Percentiles rank a stretch among this genome's conserved stretches.
Evolutionary conservation across 2,329 filamentous ascomycete species (phyloP).

Genomic region (Talaromyces sp.): DNA sequence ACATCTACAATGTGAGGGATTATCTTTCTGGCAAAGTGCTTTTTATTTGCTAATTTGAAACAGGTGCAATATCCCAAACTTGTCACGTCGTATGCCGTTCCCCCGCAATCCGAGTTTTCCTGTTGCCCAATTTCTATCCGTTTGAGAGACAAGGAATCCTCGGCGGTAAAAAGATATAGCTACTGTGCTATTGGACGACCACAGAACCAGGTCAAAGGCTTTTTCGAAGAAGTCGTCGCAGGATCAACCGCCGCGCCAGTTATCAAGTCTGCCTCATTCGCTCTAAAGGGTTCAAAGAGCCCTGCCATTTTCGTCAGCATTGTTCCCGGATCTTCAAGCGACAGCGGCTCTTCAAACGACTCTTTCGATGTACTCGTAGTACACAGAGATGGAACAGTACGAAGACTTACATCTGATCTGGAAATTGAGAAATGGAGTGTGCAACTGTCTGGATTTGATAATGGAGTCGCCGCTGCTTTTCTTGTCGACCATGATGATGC

Average conservation of each 20-base stretch:
- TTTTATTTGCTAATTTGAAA: slow-evolving; percentile 3
- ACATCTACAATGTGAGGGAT: slow-evolving; percentile 57
- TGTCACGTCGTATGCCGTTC: slow-evolving; percentile 59
- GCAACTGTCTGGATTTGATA: slow-evolving; percentile 33
- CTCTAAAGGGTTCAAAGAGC: slow-evolving; percentile 36
- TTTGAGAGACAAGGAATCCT: slow-evolving; percentile 45
- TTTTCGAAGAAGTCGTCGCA: slow-evolving; percentile 48
- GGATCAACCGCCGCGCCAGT: slow-evolving; percentile 31
- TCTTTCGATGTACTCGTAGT: slow-evolving; percentile 42
- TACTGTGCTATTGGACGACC: slow-evolving; percentile 52
- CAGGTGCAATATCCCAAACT: slow-evolving; percentile 61
- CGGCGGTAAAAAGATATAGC: slow-evolving; percentile 51
- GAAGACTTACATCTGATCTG: slow-evolving; percentile 40
- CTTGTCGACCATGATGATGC: slow-evolving; percentile 42
- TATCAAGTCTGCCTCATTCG: slow-evolving; percentile 41
- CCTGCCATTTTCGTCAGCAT: slow-evolving; percentile 39
- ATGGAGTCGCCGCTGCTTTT: slow-evolving; percentile 35
- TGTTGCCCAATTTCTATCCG: slow-evolving; percentile 59
- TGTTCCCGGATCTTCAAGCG: slow-evolving; percentile 29
- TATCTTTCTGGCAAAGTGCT: background rate
- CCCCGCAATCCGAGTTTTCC: slow-evolving; percentile 57
- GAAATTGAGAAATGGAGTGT: slow-evolving; percentile 41
- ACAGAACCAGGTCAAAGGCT: slow-evolving; percentile 53
- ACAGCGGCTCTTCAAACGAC: slow-evolving; percentile 26
- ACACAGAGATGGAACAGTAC: slow-evolving; percentile 44